These are phyloP conservation scores for Plasmodium reichenowi DNA, from an alignment of 169 alveolate species.

Conservation along the genomic window DNA sequence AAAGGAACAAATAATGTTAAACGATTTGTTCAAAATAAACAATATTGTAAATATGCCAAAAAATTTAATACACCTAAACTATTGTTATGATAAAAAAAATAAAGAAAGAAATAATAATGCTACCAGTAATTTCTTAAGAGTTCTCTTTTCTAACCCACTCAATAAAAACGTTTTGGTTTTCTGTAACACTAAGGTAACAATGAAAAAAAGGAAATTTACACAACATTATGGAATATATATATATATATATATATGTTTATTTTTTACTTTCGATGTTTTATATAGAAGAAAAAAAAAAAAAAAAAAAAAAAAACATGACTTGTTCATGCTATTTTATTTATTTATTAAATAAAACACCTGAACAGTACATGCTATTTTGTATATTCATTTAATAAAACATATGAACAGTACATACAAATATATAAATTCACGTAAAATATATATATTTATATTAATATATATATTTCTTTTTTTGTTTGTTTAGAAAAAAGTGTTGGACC, in stretches of 20 bases:
- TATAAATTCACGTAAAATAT: neutral
- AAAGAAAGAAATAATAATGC: constrained; percentile 45
- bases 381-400: neutral
- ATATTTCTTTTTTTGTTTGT: neutral
- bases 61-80: constrained; percentile 50
- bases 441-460: neutral
- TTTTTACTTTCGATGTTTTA: too few species aligned
- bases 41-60: constrained; percentile 18
- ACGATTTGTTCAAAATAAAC: constrained; percentile 29
- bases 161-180: constrained; percentile 49
- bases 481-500: constrained; percentile 55
- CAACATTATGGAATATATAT: too few species aligned
- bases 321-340: too few species aligned
- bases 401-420: neutral
- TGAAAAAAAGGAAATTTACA: too few species aligned
- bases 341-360: too few species aligned
- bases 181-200: constrained; percentile 54
- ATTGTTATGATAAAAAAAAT: constrained; percentile 29
- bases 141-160: constrained; percentile 54
- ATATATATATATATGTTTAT: too few species aligned
- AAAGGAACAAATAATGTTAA: constrained; percentile 23
- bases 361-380: neutral
- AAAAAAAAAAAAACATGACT: too few species aligned
- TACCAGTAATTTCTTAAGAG: constrained; percentile 19
- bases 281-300: too few species aligned